A percentile compares a stretch with the other conserved stretches of the same genome.
phyloP scores from a whole-genome alignment of 1,284 basidiomycete species.

The Ustilago lituana region DNA sequence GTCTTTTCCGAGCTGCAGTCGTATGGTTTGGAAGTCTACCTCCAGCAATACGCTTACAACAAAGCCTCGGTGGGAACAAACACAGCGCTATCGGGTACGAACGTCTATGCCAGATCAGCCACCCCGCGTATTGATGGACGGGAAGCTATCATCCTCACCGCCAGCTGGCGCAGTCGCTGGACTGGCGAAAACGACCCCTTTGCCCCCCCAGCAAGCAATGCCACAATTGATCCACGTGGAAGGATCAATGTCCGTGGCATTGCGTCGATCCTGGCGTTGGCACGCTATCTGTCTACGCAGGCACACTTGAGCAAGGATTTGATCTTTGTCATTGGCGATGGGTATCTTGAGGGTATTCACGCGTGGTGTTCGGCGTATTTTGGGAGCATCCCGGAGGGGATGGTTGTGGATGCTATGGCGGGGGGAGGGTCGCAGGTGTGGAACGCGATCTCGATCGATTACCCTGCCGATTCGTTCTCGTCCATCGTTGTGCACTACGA shows the following conservation, averaged over 20 bases:
- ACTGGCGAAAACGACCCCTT: conserved; percentile 34
- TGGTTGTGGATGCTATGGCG: conserved; percentile 74
- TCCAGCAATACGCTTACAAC: conserved; percentile 25
- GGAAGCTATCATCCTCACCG: conserved; percentile 74
- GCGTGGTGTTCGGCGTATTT: conserved; percentile 90
- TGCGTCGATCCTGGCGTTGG: conserved; percentile 82
- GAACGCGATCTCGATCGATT: conserved; percentile 94
- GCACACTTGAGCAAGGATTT: conserved; percentile 73
- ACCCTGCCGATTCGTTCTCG: conserved; percentile 94
- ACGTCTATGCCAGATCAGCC: conserved; percentile 82
- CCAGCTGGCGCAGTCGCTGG: conserved; percentile 68
- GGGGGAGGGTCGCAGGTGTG: conserved; percentile 70
- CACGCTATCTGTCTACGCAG: conserved; percentile 76
- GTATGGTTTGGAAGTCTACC: conserved; percentile 47
- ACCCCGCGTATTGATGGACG: conserved; percentile 87
- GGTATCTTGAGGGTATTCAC: conserved; percentile 87
- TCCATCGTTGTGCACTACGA: conserved; percentile 92
- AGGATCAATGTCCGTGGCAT: conserved; percentile 85
- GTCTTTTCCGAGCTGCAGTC: conserved; percentile 44
- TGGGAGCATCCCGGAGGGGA: conserved; percentile 74
- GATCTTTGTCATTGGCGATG: conserved; percentile 88
- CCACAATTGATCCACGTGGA: conserved; percentile 57
- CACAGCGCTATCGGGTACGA: conserved; percentile 72
- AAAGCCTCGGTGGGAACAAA: not conserved
- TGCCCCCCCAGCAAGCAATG: conserved; percentile 12